Evolutionary conservation across 169 alveolate genomes (phyloP), one percentile per base, ranked within the genome.

Genomic region (Cryptosporidium ryanae): DNA sequence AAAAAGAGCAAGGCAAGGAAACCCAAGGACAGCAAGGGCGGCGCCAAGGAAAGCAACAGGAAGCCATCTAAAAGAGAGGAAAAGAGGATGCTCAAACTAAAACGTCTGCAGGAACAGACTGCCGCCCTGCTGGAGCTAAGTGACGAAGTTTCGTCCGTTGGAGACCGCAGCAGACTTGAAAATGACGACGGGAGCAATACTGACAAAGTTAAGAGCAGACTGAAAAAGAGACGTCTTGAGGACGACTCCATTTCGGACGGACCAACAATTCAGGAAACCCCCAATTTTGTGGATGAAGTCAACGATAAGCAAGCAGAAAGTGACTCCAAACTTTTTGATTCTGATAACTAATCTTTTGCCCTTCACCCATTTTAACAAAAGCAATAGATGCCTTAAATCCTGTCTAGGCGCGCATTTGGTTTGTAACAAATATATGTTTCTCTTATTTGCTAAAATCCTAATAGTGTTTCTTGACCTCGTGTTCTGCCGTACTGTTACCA

Each of bases 71-170:
- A 0, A n/a, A 38, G 50, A 43, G 87, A 76, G 29, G 64, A 76
- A 59, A 76, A 76, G 27, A 76, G 59, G 48, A 18, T 76, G 5
- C 32, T 76, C 43, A 76, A 61, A 13, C 54, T 76, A 31, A 55
- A 25, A 46, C 34, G 87, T 25, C 32, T 76, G 21, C 65, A 55
- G 23, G 87, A 76, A n/a, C 87, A 76, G 18, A 76, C 76, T 27
- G 71, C 59, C 12, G 87, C 59, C 1, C 38, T 76, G 27, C 44
- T 59, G 32, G 64, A 68, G 52, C 0, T 50, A 23, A 25, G 27
- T 55, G n/a, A n/a, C 18, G 55, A 44, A 34, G 7, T 18, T 5
- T 13, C 25, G 4, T 4, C 3, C 38, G 17, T 17, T 66, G 65
- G 25, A 12, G 31, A 23, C 18, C 27, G 4, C 17, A 44, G 17